phyloP scores from a whole-genome alignment of 164 flowering plant genomes.

The Liquidambar formosana region DNA sequence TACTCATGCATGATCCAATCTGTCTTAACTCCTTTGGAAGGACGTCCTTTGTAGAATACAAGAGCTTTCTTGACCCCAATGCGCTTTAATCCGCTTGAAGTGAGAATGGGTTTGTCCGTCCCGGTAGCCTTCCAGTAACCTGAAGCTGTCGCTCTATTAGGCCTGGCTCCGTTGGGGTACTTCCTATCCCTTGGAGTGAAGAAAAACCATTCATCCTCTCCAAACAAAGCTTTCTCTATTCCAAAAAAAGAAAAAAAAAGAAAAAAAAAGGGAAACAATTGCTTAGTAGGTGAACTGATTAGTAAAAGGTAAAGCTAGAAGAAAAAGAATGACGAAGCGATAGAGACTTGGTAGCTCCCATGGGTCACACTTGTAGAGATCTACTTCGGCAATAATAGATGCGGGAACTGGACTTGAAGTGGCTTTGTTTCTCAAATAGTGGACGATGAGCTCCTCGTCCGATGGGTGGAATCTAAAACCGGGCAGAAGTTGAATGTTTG shows the following conservation, averaged over 20 bases:
- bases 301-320: not conserved
- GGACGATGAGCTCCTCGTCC: slow-evolving; percentile 42
- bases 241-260: not conserved
- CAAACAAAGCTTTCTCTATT: slow-evolving; percentile 32
- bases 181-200: slow-evolving; percentile 46
- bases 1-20: slow-evolving; percentile 47
- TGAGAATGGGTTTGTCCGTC: slow-evolving; percentile 33
- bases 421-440: slow-evolving; percentile 35
- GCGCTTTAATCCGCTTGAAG: slow-evolving; percentile 16
- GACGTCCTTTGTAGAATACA: slow-evolving; percentile 36
- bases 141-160: slow-evolving; percentile 33
- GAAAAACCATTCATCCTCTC: slow-evolving; percentile 42
- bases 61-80: slow-evolving; percentile 38
- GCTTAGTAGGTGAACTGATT: not conserved
- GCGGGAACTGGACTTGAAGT: slow-evolving; percentile 36
- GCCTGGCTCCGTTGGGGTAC: slow-evolving; percentile 41
- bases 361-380: slow-evolving; percentile 36
- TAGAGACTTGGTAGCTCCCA: slow-evolving; percentile 41
- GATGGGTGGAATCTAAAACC: slow-evolving; percentile 45
- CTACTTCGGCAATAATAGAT: slow-evolving; percentile 32
- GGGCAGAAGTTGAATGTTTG: slow-evolving; percentile 33
- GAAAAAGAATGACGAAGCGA: not conserved
- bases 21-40: slow-evolving; percentile 37
- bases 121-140: slow-evolving; percentile 47
- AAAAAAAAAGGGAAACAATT: not conserved